phyloP scores from a whole-genome alignment of 139 green algal species.

The Chlamydomonas sphaeroides region DNA sequence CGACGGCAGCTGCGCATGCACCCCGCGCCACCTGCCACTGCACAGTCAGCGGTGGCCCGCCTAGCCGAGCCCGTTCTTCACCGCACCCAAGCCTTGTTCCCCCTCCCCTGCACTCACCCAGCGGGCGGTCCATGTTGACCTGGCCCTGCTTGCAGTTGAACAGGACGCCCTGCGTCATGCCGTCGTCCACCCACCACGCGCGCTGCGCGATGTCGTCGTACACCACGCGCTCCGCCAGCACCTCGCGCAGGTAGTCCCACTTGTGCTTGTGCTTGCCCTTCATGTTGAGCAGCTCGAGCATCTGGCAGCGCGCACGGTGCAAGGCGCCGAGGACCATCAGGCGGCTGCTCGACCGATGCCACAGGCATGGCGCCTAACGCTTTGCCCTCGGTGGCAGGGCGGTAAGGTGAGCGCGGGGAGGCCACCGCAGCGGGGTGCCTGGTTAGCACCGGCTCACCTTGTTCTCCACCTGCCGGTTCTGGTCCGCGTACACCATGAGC shows the following conservation, averaged over 20 bases:
- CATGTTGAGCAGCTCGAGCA: constrained; percentile 74
- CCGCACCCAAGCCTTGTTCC: too few relatives aligned
- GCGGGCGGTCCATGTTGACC: constrained; percentile 54
- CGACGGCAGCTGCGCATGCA: too few relatives aligned
- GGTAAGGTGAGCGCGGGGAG: too few relatives aligned
- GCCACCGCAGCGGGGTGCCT: too few relatives aligned
- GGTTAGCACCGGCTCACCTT: constrained; percentile 49
- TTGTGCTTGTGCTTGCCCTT: constrained; percentile 69
- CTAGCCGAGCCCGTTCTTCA: too few relatives aligned
- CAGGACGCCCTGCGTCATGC: constrained; percentile 40
- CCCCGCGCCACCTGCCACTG: too few relatives aligned
- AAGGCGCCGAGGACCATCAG: too few relatives aligned
- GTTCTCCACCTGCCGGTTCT: constrained; percentile 61
- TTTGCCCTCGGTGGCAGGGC: too few relatives aligned
- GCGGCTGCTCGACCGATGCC: too few relatives aligned
- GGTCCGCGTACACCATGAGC: constrained; percentile 63
- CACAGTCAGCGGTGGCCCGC: too few relatives aligned
- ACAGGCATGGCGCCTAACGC: too few relatives aligned
- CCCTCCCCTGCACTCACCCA: too few relatives aligned
- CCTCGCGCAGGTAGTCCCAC: constrained; percentile 64
- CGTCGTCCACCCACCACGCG: constrained; percentile 46
- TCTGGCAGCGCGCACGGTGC: constrained; percentile 28
- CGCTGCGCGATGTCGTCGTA: constrained; percentile 64
- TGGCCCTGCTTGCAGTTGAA: constrained; percentile 57
- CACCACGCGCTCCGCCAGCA: constrained; percentile 63